Evolutionary conservation across 768 basidiomycete genomes (phyloP).

Genomic region (Boletellus ananas): DNA sequence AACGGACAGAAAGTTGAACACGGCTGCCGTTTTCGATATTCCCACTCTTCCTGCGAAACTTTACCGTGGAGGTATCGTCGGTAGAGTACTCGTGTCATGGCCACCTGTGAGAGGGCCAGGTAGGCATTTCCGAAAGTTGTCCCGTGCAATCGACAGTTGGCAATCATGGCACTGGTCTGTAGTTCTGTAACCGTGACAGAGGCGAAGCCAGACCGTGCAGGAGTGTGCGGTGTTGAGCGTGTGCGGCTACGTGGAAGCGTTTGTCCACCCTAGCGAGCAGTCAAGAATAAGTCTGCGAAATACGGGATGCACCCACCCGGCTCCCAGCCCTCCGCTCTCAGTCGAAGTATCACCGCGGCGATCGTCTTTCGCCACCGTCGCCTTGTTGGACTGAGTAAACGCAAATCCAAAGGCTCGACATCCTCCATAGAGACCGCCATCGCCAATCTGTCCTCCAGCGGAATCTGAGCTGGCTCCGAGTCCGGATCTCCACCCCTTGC

Average conservation of each 20-base stretch:
- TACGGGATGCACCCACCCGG: slow-evolving; percentile 30
- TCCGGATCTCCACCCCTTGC: not conserved
- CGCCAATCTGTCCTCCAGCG: slow-evolving; percentile 38
- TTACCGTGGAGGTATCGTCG: slow-evolving; percentile 44
- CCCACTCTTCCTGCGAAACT: slow-evolving; percentile 51
- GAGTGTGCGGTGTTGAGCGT: slow-evolving; percentile 31
- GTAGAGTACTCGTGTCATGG: slow-evolving; percentile 48
- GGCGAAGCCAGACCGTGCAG: slow-evolving; percentile 34
- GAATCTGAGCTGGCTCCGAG: slow-evolving; percentile 10
- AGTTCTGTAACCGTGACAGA: slow-evolving; percentile 26
- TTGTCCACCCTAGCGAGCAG: slow-evolving; percentile 47
- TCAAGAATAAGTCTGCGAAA: not conserved
- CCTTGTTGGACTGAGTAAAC: slow-evolving; percentile 32
- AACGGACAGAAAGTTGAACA: slow-evolving; percentile 48
- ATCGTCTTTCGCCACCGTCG: slow-evolving; percentile 47
- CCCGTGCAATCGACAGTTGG: slow-evolving; percentile 38
- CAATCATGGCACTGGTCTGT: slow-evolving; percentile 31
- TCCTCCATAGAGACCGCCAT: slow-evolving; percentile 33
- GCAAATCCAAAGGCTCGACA: slow-evolving; percentile 31
- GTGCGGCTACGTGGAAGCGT: slow-evolving; percentile 47
- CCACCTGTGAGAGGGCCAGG: slow-evolving; percentile 50
- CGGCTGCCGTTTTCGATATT: slow-evolving; percentile 44
- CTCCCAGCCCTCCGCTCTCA: slow-evolving; percentile 32
- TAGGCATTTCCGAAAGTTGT: slow-evolving; percentile 51
- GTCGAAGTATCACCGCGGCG: slow-evolving; percentile 34